Base-by-base conservation (phyloP, 2,329 filamentous ascomycete species). In the Reticulascus tulasneorum region DNA sequence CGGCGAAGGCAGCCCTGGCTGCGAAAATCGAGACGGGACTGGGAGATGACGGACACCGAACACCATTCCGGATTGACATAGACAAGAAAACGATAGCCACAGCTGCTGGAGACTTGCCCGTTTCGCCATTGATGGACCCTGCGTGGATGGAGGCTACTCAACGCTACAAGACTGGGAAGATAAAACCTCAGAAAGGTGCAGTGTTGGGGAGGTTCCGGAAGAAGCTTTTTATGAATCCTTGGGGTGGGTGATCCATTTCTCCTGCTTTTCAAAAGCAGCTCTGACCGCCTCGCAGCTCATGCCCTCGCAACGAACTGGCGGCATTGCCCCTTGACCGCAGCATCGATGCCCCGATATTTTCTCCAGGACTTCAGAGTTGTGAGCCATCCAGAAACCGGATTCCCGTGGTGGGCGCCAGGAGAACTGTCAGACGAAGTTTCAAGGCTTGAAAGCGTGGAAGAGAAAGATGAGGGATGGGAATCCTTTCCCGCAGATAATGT, bases 251-350 rank as follows among this genome's bases (percentile, higher is more conserved):
- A 9, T 19, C 10, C 7, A 11, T 10, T 6, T 9, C 6, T 18
- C 11, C 13, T 20, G 26, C 12, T 18, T 17, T 9, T 26, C 15
- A 16, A 2, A 23, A 5, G 19, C 37, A 42, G 33, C 32, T 25
- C 24, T 35, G 6, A 37, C 17, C 18, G 11, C 30, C 10, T 4
- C 21, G 18, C 36, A 84, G 82, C 83, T 4, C 69, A 69, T 28
- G 75, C 79, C 7, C 69, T 89, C 16, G 74, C 75, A 20, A 73
- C 74, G 0, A 76, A 79, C 0, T 38, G 82, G 16, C 77, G 84
- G 35, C 48, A 55, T 38, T 86, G 82, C 49, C 50, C 57, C 16
- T 52, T 72, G 21, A 78, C 79, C 2, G 42, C 49, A 0, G 52
- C 55, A 0, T 50, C 52, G 2, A 56, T 86, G 7, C 84, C 84